Percentiles rank a stretch among this genome's conserved stretches.
These are phyloP conservation scores for Glycine latifolia DNA, from an alignment of 306 rosid species.

Conservation along the genomic window DNA sequence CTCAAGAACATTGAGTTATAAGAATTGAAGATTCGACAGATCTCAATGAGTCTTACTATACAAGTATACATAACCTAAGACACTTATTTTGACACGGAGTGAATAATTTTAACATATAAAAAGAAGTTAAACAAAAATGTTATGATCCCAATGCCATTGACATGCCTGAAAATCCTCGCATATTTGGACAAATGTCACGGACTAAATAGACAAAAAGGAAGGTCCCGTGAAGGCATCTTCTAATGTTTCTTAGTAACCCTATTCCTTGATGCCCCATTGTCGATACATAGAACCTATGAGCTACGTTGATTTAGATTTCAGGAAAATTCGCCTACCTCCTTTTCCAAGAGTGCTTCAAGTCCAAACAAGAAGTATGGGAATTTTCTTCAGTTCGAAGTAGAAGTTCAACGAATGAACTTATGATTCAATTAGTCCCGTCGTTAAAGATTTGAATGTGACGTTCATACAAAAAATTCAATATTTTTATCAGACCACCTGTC, in stretches of 20 bases:
- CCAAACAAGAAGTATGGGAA: not conserved
- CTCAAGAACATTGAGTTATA: no score
- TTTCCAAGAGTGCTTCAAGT: constrained; percentile 3
- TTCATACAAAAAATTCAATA: not conserved
- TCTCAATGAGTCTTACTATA: no score
- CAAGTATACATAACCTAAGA: no score
- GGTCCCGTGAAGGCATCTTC: constrained; percentile 17
- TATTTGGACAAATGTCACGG: constrained; percentile 30
- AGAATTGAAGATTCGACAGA: no score
- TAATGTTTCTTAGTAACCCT: not conserved
- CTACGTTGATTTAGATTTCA: not conserved
- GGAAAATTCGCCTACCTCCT: not conserved
- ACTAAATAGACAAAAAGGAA: constrained; percentile 6
- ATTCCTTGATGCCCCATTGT: not conserved
- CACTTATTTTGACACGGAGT: no score
- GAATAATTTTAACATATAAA: no score
- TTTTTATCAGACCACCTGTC: not conserved
- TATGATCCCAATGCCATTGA: constrained; percentile 11
- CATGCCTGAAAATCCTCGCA: not conserved
- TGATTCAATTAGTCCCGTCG: not conserved
- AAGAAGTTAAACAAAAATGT: not conserved
- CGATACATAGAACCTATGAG: constrained; percentile 24
- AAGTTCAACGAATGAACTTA: not conserved
- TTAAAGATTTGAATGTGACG: not conserved
- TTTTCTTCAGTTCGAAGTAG: not conserved